phyloP scores from a whole-genome alignment of 176 grass and related monocot species.

The Chrysopogon serrulatus region DNA sequence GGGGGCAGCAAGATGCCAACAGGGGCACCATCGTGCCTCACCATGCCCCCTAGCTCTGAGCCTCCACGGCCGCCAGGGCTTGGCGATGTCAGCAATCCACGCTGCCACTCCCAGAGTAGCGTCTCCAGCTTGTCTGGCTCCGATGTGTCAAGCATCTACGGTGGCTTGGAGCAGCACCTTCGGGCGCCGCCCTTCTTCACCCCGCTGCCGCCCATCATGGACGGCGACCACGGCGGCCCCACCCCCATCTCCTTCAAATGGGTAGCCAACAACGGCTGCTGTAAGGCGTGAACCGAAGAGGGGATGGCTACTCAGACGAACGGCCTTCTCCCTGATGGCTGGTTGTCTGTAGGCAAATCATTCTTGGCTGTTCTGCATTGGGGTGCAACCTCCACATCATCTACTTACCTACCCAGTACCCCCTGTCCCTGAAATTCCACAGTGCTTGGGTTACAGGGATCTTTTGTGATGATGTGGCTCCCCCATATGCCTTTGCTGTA shows the following conservation, averaged over 20 bases:
- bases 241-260: slow-evolving; percentile 50
- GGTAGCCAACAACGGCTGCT: slow-evolving; percentile 56
- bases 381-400: slow-evolving; percentile 28
- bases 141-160: slow-evolving; percentile 65
- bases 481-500: slow-evolving; percentile 27
- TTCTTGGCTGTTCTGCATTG: slow-evolving; percentile 91
- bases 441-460: slow-evolving; percentile 32
- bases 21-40: background rate
- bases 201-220: slow-evolving; percentile 58
- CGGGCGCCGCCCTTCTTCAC: slow-evolving; percentile 60
- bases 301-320: slow-evolving; percentile 25
- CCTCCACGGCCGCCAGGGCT: slow-evolving; percentile 25
- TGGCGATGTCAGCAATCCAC: background rate
- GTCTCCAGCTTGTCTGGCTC: slow-evolving; percentile 63
- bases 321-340: slow-evolving; percentile 8
- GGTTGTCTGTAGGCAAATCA: slow-evolving; percentile 92
- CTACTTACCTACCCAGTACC: slow-evolving; percentile 17
- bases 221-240: slow-evolving; percentile 37
- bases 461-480: slow-evolving; percentile 32
- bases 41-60: slow-evolving; percentile 40
- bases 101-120: slow-evolving; percentile 41
- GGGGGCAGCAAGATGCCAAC: slow-evolving; percentile 5
- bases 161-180: slow-evolving; percentile 44
- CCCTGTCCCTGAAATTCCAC: slow-evolving; percentile 10
- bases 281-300: slow-evolving; percentile 54